Conservation (phyloP, 2,329 filamentous ascomycete species). For the Paraconiothyrium brasiliense region DNA sequence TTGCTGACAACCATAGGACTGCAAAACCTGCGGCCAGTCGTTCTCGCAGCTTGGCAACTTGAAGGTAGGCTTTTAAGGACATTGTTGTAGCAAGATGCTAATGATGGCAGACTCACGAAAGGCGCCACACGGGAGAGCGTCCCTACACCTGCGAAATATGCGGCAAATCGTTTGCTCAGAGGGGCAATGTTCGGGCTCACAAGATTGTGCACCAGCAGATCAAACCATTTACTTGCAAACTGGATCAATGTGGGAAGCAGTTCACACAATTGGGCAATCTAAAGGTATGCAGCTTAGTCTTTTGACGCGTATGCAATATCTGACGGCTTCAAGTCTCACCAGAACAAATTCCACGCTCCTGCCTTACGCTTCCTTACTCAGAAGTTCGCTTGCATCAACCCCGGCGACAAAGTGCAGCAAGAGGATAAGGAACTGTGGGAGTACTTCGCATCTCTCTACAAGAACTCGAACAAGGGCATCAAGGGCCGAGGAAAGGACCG, state of each 20-base stretch:
- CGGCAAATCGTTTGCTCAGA: conserved; percentile 83
- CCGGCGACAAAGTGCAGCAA: conserved; percentile 69
- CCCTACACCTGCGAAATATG: conserved; percentile 84
- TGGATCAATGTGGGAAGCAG: conserved; percentile 85
- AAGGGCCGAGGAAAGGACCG: conserved; percentile 92
- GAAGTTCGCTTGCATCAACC: conserved; percentile 72
- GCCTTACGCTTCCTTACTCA: conserved; percentile 74
- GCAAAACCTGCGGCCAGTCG: conserved; percentile 72
- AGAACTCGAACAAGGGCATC: conserved; percentile 98
- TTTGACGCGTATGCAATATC: conserved; percentile 2
- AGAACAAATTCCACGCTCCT: conserved; percentile 90
- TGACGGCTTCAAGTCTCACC: conserved; percentile 71
- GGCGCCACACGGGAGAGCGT: conserved; percentile 86
- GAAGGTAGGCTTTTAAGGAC: conserved; percentile 66
- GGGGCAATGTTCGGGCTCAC: conserved; percentile 86
- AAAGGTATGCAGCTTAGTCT: conserved; percentile 66
- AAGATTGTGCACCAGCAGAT: conserved; percentile 79
- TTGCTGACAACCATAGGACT: conserved; percentile 70
- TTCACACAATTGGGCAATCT: conserved; percentile 93
- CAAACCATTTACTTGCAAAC: conserved; percentile 81
- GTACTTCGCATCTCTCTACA: conserved; percentile 89
- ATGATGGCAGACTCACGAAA: conserved; percentile 75
- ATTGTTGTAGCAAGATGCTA: conserved; percentile 15
- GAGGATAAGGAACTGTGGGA: conserved; percentile 81
- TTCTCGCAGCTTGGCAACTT: conserved; percentile 94